Evolutionary conservation across 306 rosid species (phyloP).

Genomic region (Vachellia pachyceras): DNA sequence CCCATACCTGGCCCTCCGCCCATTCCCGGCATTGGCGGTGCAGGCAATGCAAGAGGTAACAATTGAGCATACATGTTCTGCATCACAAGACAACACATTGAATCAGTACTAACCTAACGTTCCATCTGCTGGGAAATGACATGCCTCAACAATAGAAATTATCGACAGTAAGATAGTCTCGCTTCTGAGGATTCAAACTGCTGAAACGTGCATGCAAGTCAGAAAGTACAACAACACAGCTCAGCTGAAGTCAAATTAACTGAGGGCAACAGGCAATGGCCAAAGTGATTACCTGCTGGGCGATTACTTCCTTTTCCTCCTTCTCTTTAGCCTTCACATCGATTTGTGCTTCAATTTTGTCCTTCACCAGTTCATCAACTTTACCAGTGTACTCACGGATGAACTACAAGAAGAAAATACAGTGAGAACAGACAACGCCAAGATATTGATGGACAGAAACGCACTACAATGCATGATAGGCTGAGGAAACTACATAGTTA

Average conservation of each 20-base stretch:
- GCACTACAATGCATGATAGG: slow-evolving; percentile 11
- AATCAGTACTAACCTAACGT: slow-evolving; percentile 19
- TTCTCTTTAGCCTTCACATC: slow-evolving; percentile 84
- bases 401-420: slow-evolving; percentile 56
- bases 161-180: slow-evolving; percentile 6
- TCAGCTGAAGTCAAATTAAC: neutral
- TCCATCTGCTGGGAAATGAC: slow-evolving; percentile 12
- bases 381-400: slow-evolving; percentile 97
- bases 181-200: slow-evolving; percentile 14
- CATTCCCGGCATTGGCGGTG: slow-evolving; percentile 99
- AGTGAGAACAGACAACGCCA: slow-evolving; percentile 25
- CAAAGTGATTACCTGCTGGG: slow-evolving; percentile 78
- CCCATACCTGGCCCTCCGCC: slow-evolving; percentile 74
- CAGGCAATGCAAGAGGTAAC: slow-evolving; percentile 98
- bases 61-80: slow-evolving; percentile 99
- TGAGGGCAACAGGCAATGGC: neutral
- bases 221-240: neutral
- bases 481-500: slow-evolving; percentile 18
- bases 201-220: neutral
- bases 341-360: slow-evolving; percentile 76
- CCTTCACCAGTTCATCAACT: slow-evolving; percentile 93
- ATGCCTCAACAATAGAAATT: neutral
- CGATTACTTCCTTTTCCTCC: slow-evolving; percentile 92
- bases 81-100: slow-evolving; percentile 40
- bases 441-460: slow-evolving; percentile 23